Base-by-base conservation (phyloP, 768 basidiomycete species). In the Russula emetica region DNA sequence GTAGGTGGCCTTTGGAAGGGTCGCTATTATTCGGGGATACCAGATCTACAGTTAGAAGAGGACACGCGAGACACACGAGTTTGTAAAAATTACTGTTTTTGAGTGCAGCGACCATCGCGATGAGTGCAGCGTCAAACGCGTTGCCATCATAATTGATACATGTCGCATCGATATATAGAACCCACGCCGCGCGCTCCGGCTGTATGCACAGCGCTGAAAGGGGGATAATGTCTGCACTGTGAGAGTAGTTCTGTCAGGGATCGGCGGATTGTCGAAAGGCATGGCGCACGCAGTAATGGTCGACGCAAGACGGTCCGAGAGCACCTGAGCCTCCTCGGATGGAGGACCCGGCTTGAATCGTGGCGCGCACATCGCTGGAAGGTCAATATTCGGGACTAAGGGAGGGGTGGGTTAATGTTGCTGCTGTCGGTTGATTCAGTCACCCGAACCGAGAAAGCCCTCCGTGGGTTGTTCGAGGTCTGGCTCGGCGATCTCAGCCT, bases 71-170 rank as follows among this genome's bases (percentile, higher is more conserved):
- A 42, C 20, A 42, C 20, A 58, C n/a, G 26, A 30, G 20, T 24
- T 6, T 18, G 58, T 36, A 60, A 16, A 36, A 56, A 38, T 1
- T 77, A 96, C 94, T 89, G 65, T 94, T 92, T 72, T 79, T 82
- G 50, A 98, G 77, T 6, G 96, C 94, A 10, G 89, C 85, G 55
- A 94, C 83, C 80, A 95, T 90, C 0, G 93, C 92, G 24, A 98
- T 72, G 11, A 98, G 79, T 0, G 92, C 82, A 0, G 97, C 93
- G 68, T 99, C 97, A 63, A 95, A 93, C 1, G 82, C 89, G 71
- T 98, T 98, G 6, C 97, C 97, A 72, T 98, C 95, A 72, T 96
- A 97, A 76, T 97, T 98, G 67, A 99, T 92, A 72, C 96, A 98
- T 0, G 88, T 91, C 32, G 91, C 85, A 68, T 99, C 97, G 69